These are phyloP conservation scores for Gyromitra esculenta DNA, from an alignment of 2,329 filamentous ascomycete genomes.

Conservation along the genomic window DNA sequence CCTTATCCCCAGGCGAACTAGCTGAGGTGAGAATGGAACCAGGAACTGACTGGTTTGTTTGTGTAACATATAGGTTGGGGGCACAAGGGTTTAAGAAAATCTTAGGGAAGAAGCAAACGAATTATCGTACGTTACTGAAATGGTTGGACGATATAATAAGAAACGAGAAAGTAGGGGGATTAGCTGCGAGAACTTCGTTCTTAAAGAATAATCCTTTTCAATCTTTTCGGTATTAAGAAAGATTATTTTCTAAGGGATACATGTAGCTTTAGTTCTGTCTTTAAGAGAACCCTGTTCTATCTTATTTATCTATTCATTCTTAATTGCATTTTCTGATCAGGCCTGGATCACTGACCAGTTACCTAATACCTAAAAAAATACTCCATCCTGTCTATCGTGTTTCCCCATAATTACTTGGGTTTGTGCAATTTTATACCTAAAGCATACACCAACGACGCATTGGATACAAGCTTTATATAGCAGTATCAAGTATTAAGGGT, in stretches of 20 bases:
- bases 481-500: no score
- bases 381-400: no score
- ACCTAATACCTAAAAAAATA: no score
- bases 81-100: slow-evolving; percentile 75
- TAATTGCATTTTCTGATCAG: no score
- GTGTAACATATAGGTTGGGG: slow-evolving; percentile 67
- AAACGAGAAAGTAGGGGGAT: slow-evolving; percentile 16
- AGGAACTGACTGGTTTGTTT: not conserved
- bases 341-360: no score
- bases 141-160: slow-evolving; percentile 65
- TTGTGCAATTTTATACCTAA: no score
- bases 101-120: slow-evolving; percentile 75
- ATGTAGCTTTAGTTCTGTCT: not conserved
- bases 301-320: not conserved
- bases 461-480: no score
- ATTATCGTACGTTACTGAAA: slow-evolving; percentile 70
- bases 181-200: slow-evolving; percentile 15
- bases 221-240: slow-evolving; percentile 40
- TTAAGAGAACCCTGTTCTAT: not conserved
- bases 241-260: not conserved
- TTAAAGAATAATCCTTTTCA: slow-evolving; percentile 38
- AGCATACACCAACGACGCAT: no score
- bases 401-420: no score
- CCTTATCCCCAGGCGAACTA: slow-evolving; percentile 42
- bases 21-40: not conserved